Evolutionary conservation across 2,329 filamentous ascomycete species (phyloP).

Genomic region (Colletotrichum destructivum): DNA sequence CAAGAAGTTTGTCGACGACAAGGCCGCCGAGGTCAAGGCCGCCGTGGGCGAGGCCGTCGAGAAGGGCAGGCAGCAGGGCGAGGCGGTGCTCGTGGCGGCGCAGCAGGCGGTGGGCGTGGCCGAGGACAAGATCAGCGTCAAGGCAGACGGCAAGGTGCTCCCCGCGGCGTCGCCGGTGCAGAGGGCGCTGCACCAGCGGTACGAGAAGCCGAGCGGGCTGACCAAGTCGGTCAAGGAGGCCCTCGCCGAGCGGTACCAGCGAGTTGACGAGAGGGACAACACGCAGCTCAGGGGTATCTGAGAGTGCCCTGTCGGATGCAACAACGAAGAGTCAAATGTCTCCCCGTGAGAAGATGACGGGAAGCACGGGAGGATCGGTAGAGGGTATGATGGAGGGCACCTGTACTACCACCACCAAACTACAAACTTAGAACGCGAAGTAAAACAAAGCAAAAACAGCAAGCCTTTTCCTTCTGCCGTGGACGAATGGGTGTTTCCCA

Average conservation of each 20-base stretch:
- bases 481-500: neutral
- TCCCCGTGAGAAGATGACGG: neutral
- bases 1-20: slow-evolving; percentile 28
- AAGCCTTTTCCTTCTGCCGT: slow-evolving; percentile 35
- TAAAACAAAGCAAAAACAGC: slow-evolving; percentile 22
- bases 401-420: slow-evolving; percentile 40
- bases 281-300: slow-evolving; percentile 57
- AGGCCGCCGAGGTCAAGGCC: slow-evolving; percentile 39
- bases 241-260: slow-evolving; percentile 69
- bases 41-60: slow-evolving; percentile 35
- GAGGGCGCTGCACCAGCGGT: slow-evolving; percentile 67
- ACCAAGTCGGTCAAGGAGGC: slow-evolving; percentile 68
- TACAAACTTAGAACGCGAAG: slow-evolving; percentile 30
- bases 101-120: slow-evolving; percentile 48
- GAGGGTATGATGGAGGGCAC: slow-evolving; percentile 9
- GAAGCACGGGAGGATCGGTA: slow-evolving; percentile 9
- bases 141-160: slow-evolving; percentile 59
- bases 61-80: slow-evolving; percentile 37
- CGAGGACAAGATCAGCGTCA: slow-evolving; percentile 47
- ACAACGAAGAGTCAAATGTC: neutral
- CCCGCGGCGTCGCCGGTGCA: slow-evolving; percentile 60
- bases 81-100: slow-evolving; percentile 47
- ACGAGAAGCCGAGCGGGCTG: slow-evolving; percentile 58
- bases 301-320: neutral
- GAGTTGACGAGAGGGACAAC: slow-evolving; percentile 62